Base-by-base conservation (phyloP, 2,329 filamentous ascomycete species). In the Sporothrix phasma region DNA sequence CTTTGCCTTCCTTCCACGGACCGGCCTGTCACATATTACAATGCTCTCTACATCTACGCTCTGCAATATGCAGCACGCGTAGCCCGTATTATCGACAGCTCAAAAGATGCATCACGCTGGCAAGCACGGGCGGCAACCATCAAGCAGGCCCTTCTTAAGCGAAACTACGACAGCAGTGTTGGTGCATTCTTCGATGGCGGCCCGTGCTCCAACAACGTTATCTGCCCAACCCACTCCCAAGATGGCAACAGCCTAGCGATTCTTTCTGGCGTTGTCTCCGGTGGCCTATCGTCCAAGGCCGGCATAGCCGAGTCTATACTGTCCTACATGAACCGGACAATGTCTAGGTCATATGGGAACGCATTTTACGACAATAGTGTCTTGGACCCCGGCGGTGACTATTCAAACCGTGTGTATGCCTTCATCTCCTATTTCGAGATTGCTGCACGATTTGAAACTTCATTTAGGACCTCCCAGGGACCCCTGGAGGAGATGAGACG, bases 351-450 rank as follows among this genome's bases (percentile, higher is more conserved):
- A 0, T 81, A 81, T 65, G 80, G 80, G 2, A 82, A 82, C 67
- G 73, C 80, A 1, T 82, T 82, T 68, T 82, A 80, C 68, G 80
- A 82, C 69, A 78, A 76, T 43, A 76, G 74, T 49, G 68, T 72
- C 3, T 69, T 80, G 5, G 68, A 65, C 5, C 67, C 72, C 0
- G 69, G 68, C 0, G 66, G 66, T 0, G 76, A 73, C 0, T 80
- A 76, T 68, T 74, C 74, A 2, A 70, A 77, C 59, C 74, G 79
- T 13, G 80, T 82, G 3, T 82, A 82, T 63, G 74, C 80, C 2
- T 81, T 82, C 66, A 76, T 79, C 19, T 81, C 80, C 1, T 82
- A 80, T 69, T 82, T 82, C 67, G 80, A 82, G 71, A 73, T 80
- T 19, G 74, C 76, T n/a, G 80, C 80, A 13, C 77, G 80, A 10